Conservation (phyloP, 2,329 filamentous ascomycete species). For the Diplodia mutila region DNA sequence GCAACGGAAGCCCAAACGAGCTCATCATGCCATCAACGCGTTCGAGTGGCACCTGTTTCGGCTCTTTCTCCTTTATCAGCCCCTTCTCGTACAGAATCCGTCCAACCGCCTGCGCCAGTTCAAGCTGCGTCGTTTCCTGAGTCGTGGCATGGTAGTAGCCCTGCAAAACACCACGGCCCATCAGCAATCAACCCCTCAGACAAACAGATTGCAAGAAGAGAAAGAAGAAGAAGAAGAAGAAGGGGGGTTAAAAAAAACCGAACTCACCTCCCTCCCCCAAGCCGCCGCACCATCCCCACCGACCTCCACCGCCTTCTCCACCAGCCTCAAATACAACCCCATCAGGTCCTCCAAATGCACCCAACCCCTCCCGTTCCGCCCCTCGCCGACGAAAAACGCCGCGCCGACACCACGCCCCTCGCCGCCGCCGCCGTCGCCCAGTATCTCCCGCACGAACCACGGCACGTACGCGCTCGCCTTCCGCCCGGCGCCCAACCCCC, state of each 20-base stretch:
- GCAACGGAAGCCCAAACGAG: slow-evolving; percentile 33
- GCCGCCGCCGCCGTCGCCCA: slow-evolving; percentile 30
- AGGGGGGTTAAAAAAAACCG: not conserved
- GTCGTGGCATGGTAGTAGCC: slow-evolving; percentile 71
- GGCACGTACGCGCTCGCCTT: slow-evolving; percentile 58
- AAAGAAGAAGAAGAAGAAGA: not conserved
- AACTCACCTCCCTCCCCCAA: slow-evolving; percentile 19
- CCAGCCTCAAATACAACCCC: slow-evolving; percentile 57
- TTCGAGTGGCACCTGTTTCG: slow-evolving; percentile 44
- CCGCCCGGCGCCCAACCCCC: slow-evolving; percentile 61
- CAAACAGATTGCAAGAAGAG: not conserved
- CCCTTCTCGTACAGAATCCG: slow-evolving; percentile 56
- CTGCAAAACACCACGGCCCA: slow-evolving; percentile 38
- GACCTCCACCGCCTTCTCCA: slow-evolving; percentile 54
- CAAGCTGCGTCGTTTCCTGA: slow-evolving; percentile 65
- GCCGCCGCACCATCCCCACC: not conserved
- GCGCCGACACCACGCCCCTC: slow-evolving; percentile 47
- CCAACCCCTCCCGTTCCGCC: slow-evolving; percentile 60
- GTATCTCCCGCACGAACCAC: slow-evolving; percentile 49
- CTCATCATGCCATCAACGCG: slow-evolving; percentile 50
- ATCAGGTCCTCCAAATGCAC: slow-evolving; percentile 65
- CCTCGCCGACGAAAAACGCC: slow-evolving; percentile 54
- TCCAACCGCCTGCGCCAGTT: slow-evolving; percentile 51
- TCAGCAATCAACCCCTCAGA: not conserved
- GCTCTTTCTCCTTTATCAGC: slow-evolving; percentile 47